Evolutionary conservation across 148 eudicot genomes (phyloP).

Genomic region (Selenicereus undatus): DNA sequence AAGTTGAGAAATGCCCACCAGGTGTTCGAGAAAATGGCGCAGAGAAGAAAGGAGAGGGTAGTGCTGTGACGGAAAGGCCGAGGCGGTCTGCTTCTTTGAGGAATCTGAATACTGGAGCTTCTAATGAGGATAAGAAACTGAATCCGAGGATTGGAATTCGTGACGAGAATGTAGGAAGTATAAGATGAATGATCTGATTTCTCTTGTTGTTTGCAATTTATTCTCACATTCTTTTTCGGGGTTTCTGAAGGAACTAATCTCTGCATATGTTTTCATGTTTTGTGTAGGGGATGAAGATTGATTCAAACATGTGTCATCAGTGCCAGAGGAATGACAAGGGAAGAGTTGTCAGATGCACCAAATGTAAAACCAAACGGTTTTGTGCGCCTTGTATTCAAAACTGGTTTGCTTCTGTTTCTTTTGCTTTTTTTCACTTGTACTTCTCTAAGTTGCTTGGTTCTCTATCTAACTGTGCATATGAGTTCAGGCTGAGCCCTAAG

Average conservation of each 20-base stretch:
- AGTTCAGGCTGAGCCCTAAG: not conserved
- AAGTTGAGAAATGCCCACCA: not conserved
- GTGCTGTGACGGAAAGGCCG: not conserved
- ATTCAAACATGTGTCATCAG: conserved; percentile 50
- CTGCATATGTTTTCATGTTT: not conserved
- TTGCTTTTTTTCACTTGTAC: not conserved
- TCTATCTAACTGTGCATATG: not conserved
- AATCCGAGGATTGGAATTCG: not conserved
- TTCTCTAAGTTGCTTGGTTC: not conserved
- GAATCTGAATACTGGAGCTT: not conserved
- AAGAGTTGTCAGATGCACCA: conserved; percentile 40
- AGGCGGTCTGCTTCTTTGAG: not conserved
- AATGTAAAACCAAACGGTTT: conserved; percentile 37
- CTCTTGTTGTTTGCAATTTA: not conserved
- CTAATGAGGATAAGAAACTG: not conserved
- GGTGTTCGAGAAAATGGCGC: conserved; percentile 9
- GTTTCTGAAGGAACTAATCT: not conserved
- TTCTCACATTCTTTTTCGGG: not conserved
- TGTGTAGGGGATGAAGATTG: conserved; percentile 32
- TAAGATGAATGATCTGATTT: not conserved
- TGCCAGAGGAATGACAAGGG: conserved; percentile 59
- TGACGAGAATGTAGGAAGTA: conserved; percentile 26
- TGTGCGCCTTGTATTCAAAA: conserved; percentile 36
- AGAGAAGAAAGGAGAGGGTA: conserved; percentile 2
- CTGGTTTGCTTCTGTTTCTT: conserved; percentile 24